Percentiles rank a stretch among this genome's conserved stretches.
These are phyloP conservation scores for Amoeboaphelidium protococcarum DNA, from an alignment of 371 early-diverging fungal species.

Conservation along the genomic window DNA sequence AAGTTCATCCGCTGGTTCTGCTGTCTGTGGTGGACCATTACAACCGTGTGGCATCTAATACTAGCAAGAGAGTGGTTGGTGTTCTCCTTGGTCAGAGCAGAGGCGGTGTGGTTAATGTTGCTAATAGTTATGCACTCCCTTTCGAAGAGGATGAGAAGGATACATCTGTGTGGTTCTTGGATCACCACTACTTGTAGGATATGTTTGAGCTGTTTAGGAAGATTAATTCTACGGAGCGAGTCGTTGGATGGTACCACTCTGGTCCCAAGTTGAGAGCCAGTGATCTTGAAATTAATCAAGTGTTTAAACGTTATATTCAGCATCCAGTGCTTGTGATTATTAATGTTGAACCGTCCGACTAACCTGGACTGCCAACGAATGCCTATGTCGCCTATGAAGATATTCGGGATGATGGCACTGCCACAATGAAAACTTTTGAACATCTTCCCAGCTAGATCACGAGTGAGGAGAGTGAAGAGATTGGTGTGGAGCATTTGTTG, in stretches of 20 bases:
- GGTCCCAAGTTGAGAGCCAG: slow-evolving; percentile 90
- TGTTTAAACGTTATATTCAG: slow-evolving; percentile 75
- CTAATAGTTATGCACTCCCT: slow-evolving; percentile 96
- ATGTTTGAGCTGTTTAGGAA: slow-evolving; percentile 99
- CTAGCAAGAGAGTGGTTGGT: slow-evolving; percentile 92
- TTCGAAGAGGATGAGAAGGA: slow-evolving; percentile 98
- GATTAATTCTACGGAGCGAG: slow-evolving; percentile 91
- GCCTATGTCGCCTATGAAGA: slow-evolving; percentile 86
- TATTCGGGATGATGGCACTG: slow-evolving; percentile 76
- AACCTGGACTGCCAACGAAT: slow-evolving; percentile 69
- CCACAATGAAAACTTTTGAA: slow-evolving; percentile 77
- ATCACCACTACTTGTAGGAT: slow-evolving; percentile 95
- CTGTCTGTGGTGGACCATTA: slow-evolving; percentile 98
- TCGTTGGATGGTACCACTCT: slow-evolving; percentile 99
- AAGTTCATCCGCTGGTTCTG: slow-evolving; percentile 94
- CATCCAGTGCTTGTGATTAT: slow-evolving; percentile 85
- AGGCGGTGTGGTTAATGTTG: slow-evolving; percentile 74
- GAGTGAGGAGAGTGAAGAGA: slow-evolving; percentile 99
- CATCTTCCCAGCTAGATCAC: slow-evolving; percentile 86
- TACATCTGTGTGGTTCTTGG: slow-evolving; percentile 93
- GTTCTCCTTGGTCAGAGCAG: slow-evolving; percentile 84
- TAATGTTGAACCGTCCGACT: slow-evolving; percentile 29
- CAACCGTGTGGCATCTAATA: slow-evolving; percentile 80
- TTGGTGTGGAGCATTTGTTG: slow-evolving; percentile 97
- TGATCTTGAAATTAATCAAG: slow-evolving; percentile 95